Evolutionary conservation across 2,329 filamentous ascomycete species (phyloP).

Genomic region (Monosporascus sp.): DNA sequence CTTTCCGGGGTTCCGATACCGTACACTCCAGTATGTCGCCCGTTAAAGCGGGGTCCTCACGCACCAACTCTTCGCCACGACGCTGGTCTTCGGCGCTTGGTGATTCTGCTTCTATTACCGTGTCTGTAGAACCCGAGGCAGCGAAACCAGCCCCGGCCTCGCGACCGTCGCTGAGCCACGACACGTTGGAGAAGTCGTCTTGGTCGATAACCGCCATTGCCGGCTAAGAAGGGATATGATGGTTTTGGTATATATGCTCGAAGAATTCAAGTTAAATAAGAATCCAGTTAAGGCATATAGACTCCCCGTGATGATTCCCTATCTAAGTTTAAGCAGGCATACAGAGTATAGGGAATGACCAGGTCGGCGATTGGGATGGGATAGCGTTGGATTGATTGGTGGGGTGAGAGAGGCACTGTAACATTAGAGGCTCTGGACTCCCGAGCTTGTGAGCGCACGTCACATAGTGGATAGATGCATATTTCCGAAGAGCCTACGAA

Average conservation of each 20-base stretch:
- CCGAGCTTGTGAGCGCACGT: no score
- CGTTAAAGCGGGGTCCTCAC: conserved; percentile 52
- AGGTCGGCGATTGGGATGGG: no score
- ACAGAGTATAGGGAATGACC: no score
- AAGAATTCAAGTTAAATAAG: no score
- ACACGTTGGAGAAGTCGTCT: conserved; percentile 76
- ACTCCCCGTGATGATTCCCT: no score
- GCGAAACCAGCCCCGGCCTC: conserved; percentile 30
- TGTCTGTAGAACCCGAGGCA: conserved; percentile 16
- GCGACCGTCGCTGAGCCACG: conserved; percentile 65
- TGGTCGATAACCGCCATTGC: conserved; percentile 45
- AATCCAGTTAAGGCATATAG: no score
- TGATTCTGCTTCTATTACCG: conserved; percentile 23
- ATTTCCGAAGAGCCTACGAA: no score
- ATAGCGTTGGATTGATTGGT: no score
- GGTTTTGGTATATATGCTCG: not conserved
- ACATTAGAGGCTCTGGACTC: no score
- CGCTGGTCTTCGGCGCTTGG: conserved; percentile 28
- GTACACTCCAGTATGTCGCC: conserved; percentile 76
- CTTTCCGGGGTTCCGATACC: conserved; percentile 81
- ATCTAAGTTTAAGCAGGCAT: no score
- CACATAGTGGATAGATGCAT: no score
- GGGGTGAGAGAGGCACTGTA: no score
- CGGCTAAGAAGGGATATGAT: not conserved
- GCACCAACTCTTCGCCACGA: conserved; percentile 41